A percentile compares a stretch with the other conserved stretches of the same genome.
These are phyloP conservation scores for Coriaria nepalensis DNA, from an alignment of 306 rosid genomes.

Conservation along the genomic window DNA sequence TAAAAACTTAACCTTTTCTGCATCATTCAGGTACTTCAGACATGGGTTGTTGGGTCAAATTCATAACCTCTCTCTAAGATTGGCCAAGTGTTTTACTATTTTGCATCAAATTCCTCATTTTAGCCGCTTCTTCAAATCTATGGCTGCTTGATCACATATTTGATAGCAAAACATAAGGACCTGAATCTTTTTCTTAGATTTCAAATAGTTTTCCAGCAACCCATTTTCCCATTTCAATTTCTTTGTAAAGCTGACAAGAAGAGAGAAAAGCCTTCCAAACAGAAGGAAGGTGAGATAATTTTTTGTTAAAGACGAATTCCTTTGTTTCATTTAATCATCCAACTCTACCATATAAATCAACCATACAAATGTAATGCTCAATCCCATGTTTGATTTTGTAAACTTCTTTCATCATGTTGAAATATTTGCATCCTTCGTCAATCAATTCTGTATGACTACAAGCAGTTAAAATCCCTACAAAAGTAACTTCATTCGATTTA, in stretches of 20 bases:
- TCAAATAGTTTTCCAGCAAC: constrained; percentile 46
- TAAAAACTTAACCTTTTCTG: constrained; percentile 2
- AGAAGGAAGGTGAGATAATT: constrained; percentile 41
- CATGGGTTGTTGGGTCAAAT: no score
- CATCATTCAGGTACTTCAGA: no score
- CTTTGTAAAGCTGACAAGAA: constrained; percentile 55
- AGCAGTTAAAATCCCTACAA: constrained; percentile 64
- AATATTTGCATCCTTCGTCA: constrained; percentile 56
- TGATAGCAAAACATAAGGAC: constrained; percentile 49
- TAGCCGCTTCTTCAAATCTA: constrained; percentile 69
- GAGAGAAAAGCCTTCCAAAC: constrained; percentile 74
- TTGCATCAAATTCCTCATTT: constrained; percentile 51
- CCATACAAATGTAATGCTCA: constrained; percentile 79
- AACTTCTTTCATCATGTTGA: constrained; percentile 60
- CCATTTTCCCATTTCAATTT: constrained; percentile 61
- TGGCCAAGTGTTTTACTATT: constrained; percentile 58
- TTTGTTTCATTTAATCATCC: constrained; percentile 52
- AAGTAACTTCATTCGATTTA: constrained; percentile 78
- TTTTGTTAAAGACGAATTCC: constrained; percentile 40
- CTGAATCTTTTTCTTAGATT: constrained; percentile 54
- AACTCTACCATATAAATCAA: constrained; percentile 82
- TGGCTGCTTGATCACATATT: constrained; percentile 46
- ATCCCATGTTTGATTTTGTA: constrained; percentile 45
- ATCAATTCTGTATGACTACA: constrained; percentile 76
- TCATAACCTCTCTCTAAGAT: no score